Base-by-base conservation (phyloP, 345 rosid genomes). In the Pugionium cornutum region DNA sequence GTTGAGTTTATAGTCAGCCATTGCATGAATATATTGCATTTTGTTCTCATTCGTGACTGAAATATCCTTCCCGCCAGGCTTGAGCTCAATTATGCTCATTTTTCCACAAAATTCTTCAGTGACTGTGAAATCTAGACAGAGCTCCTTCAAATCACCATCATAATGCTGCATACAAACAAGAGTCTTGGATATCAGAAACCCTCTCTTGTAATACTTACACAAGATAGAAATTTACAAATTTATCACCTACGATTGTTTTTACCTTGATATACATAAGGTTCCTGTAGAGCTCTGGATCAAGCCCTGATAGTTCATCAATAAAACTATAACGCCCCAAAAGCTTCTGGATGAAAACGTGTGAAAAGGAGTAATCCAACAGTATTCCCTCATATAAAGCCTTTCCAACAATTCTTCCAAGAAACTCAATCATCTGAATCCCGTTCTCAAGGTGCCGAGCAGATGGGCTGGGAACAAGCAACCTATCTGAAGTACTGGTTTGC, bases 331-430 rank as follows among this genome's bases (percentile, higher is more conserved):
- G 85, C 33, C 98, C 98, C 68, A 92, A 78, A 61, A 92, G 86
- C 80, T 92, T 92, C 77, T 81, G 98, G 52, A 92, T 87, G 75
- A 92, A 92, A 68, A 85, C 96, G 67, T 81, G 96, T 32, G 98
- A 86, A 82, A 92, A 92, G 32, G 91, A 83, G 76, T 89, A 92
- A 79, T 92, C 98, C 58, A 89, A 84, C 73, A 92, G 76, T 70
- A 92, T 88, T 76, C 98, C 97, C 77, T 92, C 98, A 62, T 92
- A 92, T 33, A 92, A 87, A 65, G 98, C 97, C 85, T 92, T 88
- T 63, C 98, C 98, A 58, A 92, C 97, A 73, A 92, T 83, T 77
- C 96, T 86, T 69, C 98, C 98, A 67, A 92, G 96, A 74, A 92
- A 92, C 78, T 89, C 98, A 78, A 92, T 84, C 98, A 86, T 87